Base-by-base conservation (phyloP, 176 grass and related monocot species). In the Musa itinerans region DNA sequence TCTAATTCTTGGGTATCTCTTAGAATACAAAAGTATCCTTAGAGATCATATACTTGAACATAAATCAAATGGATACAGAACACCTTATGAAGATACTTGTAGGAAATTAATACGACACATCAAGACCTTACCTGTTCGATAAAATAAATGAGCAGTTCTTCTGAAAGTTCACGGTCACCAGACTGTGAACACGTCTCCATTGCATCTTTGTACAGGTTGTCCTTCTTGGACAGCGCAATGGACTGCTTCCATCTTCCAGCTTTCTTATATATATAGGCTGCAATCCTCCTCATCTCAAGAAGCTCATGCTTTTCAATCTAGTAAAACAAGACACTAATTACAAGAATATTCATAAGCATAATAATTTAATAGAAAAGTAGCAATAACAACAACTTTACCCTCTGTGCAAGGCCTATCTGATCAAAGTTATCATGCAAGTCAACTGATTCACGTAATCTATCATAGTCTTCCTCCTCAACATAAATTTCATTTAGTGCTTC, bases 141-240 rank as follows among this genome's bases (percentile, higher is more conserved):
- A 71, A 98, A 98, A 82, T 93, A 98, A 69, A 93, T 82, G 81
- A 98, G 88, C 78, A 93, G 85, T 55, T 98, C 94, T 69, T 98
- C 94, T 8, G 90, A 89, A 29, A 93, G 80, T 59, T 98, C 94
- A 14, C 86, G 84, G 71, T 89, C 90, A 85, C 90, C 90, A 83
- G 90, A 98, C 22, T 93, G 94, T 0, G 94, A 98, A 82, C 94
- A 98, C 81, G 94, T 93, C 84, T 97, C 94, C 94, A 97, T 97
- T 74, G 85, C 89, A 83, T 97, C 93, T 82, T 89, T 97, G 84
- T 97, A 97, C 83, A 97, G 83, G 79, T 89, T 93, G 55, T 93
- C 90, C 80, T 93, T 97, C 84, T 97, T 97, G 0, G 93, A 97
- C 55, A 93, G 66, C 10, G 83, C 87, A 85, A 97, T 93, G 11